Percentiles rank a stretch among this genome's conserved stretches.
Evolutionary conservation across 2,329 filamentous ascomycete genomes (phyloP).

Genomic region (Cadophora luteo-olivacea): DNA sequence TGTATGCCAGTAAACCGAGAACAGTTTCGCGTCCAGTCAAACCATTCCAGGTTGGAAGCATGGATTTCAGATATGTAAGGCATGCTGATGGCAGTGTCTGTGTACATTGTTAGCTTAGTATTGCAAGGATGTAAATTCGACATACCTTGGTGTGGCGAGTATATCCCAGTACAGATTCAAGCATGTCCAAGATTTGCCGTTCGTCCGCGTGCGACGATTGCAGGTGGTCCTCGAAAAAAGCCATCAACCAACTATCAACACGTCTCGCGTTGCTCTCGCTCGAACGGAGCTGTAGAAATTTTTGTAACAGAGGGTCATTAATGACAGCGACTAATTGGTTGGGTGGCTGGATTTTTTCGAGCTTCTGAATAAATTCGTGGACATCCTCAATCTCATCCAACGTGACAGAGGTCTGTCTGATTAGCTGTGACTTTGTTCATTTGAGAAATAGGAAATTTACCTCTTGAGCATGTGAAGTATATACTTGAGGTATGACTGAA

Average conservation of each 20-base stretch:
- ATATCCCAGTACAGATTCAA: constrained; percentile 63
- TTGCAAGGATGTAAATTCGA: neutral
- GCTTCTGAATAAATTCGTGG: constrained; percentile 70
- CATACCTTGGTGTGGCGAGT: constrained; percentile 62
- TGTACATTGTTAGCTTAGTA: neutral
- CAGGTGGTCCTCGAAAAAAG: constrained; percentile 60
- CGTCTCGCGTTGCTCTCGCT: constrained; percentile 57
- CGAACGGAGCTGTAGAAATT: constrained; percentile 71
- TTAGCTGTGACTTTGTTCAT: constrained; percentile 15
- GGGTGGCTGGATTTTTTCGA: constrained; percentile 82
- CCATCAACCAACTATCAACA: constrained; percentile 64
- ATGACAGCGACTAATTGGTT: constrained; percentile 82
- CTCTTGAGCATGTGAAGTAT: constrained; percentile 76
- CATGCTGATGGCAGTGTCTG: constrained; percentile 46
- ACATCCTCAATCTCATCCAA: constrained; percentile 81
- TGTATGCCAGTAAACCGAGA: constrained; percentile 62
- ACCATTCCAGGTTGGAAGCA: constrained; percentile 69
- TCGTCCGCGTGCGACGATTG: constrained; percentile 58
- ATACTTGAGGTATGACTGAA: constrained; percentile 69
- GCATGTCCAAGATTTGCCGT: constrained; percentile 57
- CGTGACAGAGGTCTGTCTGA: constrained; percentile 61
- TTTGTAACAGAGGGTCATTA: constrained; percentile 78
- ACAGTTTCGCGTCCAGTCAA: constrained; percentile 58
- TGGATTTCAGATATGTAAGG: constrained; percentile 56
- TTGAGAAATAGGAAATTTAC: constrained; percentile 46